Percentiles rank a stretch among this genome's conserved stretches.
These are phyloP conservation scores for Harrya chromipes DNA, from an alignment of 768 basidiomycete genomes.

Conservation along the genomic window DNA sequence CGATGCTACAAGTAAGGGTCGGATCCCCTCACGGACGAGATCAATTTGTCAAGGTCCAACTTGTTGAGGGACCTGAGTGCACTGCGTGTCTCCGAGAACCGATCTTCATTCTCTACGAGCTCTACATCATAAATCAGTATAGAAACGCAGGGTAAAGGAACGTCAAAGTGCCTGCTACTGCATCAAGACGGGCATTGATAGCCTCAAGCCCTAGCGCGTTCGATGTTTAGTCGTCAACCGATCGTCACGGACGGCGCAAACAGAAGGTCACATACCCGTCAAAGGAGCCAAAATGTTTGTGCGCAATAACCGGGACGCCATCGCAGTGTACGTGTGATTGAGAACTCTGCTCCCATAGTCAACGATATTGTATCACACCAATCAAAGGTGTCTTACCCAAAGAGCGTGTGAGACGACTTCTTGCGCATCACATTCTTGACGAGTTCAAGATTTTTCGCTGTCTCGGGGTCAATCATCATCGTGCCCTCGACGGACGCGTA, in stretches of 20 bases:
- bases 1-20: neutral
- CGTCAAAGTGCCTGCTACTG: slow-evolving; percentile 63
- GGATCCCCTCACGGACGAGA: slow-evolving; percentile 51
- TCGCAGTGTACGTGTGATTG: slow-evolving; percentile 85
- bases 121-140: slow-evolving; percentile 41
- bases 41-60: slow-evolving; percentile 86
- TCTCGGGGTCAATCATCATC: slow-evolving; percentile 92
- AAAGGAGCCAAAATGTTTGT: slow-evolving; percentile 81
- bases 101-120: slow-evolving; percentile 72
- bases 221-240: neutral
- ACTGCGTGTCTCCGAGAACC: slow-evolving; percentile 62
- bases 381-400: slow-evolving; percentile 50
- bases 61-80: slow-evolving; percentile 71
- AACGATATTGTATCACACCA: neutral
- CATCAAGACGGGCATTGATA: slow-evolving; percentile 81
- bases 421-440: slow-evolving; percentile 69
- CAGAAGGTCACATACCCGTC: slow-evolving; percentile 46
- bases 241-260: neutral
- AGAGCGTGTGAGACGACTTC: slow-evolving; percentile 72
- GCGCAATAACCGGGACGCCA: slow-evolving; percentile 80
- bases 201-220: slow-evolving; percentile 35
- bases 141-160: neutral
- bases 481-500: slow-evolving; percentile 85
- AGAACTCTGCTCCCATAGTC: slow-evolving; percentile 45
- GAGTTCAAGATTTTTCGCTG: slow-evolving; percentile 84